phyloP scores from a whole-genome alignment of 2,329 filamentous ascomycete species.

The Fusarium humuli region DNA sequence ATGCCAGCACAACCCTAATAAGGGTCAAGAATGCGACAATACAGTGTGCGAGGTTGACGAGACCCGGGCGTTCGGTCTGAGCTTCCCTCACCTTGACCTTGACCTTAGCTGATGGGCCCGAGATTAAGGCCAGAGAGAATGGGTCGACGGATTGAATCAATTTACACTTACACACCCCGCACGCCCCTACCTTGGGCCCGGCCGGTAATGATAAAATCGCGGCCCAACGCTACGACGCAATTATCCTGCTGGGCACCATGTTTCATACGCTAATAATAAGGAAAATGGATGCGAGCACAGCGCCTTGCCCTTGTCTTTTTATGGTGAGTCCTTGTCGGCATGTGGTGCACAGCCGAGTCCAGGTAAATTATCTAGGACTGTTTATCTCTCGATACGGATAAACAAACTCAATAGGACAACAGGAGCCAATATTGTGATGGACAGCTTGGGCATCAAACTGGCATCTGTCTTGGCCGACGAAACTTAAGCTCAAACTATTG shows the following conservation, averaged over 20 bases:
- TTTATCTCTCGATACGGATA: conserved; percentile 37
- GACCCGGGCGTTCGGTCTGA: conserved; percentile 45
- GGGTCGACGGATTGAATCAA: conserved; percentile 33
- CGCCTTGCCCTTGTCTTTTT: conserved; percentile 36
- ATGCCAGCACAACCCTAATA: conserved; percentile 33
- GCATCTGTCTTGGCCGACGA: conserved; percentile 11
- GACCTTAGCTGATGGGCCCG: conserved; percentile 35
- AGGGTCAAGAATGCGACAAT: conserved; percentile 30
- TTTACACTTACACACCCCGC: conserved; percentile 30
- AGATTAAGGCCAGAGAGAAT: conserved; percentile 47
- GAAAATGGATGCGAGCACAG: conserved; percentile 30
- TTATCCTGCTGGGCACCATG: conserved; percentile 44
- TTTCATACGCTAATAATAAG: conserved; percentile 47
- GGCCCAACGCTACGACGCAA: conserved; percentile 44
- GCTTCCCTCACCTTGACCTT: conserved; percentile 42
- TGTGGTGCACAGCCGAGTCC: conserved; percentile 41
- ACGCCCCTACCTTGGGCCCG: conserved; percentile 38
- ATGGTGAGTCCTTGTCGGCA: conserved; percentile 39
- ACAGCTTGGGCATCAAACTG: conserved; percentile 27
- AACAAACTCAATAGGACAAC: conserved; percentile 21
- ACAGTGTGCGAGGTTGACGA: conserved; percentile 39
- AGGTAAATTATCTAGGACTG: conserved; percentile 42
- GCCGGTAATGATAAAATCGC: conserved; percentile 44
- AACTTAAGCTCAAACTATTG: conserved; percentile 14
- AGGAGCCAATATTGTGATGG: conserved; percentile 13